Conservation (phyloP, 768 basidiomycete genomes). For the Pleurotus tuber-regium region DNA sequence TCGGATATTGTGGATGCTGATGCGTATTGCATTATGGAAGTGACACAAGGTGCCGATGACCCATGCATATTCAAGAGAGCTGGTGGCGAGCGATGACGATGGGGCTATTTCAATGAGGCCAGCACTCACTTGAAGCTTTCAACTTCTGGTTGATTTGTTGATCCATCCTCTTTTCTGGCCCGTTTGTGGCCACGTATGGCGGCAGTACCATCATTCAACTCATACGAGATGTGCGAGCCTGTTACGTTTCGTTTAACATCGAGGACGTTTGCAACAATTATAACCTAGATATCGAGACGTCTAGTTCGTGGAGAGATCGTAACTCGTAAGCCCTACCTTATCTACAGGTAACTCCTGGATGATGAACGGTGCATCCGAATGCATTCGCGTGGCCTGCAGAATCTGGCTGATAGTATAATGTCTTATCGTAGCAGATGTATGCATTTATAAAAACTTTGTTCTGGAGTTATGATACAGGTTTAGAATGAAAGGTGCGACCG, state of each 20-base stretch:
- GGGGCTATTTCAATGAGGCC: not conserved
- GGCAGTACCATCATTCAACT: conserved; percentile 4
- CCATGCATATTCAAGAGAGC: not conserved
- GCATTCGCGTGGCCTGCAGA: not conserved
- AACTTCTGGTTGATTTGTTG: not conserved
- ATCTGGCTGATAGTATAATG: not conserved
- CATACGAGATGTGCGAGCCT: not conserved
- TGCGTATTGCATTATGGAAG: not conserved
- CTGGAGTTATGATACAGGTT: not conserved
- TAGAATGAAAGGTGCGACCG: not conserved
- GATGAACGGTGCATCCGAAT: not conserved
- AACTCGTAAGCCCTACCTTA: not conserved
- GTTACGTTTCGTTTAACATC: not conserved
- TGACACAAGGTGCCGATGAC: not conserved
- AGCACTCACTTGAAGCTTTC: not conserved
- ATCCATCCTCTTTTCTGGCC: not conserved
- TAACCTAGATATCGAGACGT: not conserved
- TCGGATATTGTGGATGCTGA: not conserved
- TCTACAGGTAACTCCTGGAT: not conserved
- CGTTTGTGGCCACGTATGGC: not conserved
- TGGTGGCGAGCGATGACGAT: not conserved
- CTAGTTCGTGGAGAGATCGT: not conserved
- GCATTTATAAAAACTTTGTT: not conserved
- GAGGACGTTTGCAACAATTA: conserved; percentile 6
- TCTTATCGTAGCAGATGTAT: not conserved